Percentiles rank a stretch among this genome's conserved stretches.
phyloP scores from a whole-genome alignment of 768 basidiomycete species.

The Glaciozyma antarctica region DNA sequence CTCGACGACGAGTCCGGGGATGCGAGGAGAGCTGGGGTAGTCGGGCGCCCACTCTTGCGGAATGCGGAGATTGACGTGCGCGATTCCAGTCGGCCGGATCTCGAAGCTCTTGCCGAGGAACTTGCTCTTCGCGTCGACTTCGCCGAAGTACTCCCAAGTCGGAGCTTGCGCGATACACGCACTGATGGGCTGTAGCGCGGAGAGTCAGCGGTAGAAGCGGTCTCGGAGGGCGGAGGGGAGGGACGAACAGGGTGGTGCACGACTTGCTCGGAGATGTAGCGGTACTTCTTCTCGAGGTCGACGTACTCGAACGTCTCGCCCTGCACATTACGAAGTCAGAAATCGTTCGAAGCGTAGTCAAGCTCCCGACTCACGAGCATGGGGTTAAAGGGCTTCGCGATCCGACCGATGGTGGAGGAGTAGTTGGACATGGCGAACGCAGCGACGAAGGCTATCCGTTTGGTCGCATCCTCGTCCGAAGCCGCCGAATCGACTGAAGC shows the following conservation, averaged over 20 bases:
- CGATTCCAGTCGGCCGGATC: slow-evolving; percentile 88
- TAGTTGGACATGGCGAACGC: slow-evolving; percentile 99
- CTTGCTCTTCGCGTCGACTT: slow-evolving; percentile 88
- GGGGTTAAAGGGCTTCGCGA: slow-evolving; percentile 95
- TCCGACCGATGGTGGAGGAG: slow-evolving; percentile 87
- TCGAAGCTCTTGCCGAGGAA: slow-evolving; percentile 96
- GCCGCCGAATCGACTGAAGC: slow-evolving; percentile 62
- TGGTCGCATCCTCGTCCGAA: slow-evolving; percentile 62
- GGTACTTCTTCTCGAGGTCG: slow-evolving; percentile 72
- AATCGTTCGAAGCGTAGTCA: neutral
- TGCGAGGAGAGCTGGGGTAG: slow-evolving; percentile 47
- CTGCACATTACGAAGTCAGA: slow-evolving; percentile 38
- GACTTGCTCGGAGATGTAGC: slow-evolving; percentile 92
- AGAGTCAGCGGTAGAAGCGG: neutral
- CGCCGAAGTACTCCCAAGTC: slow-evolving; percentile 76
- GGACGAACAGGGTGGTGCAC: slow-evolving; percentile 68
- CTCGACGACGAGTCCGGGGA: slow-evolving; percentile 55
- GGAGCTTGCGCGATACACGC: slow-evolving; percentile 92
- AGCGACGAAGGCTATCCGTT: slow-evolving; percentile 80
- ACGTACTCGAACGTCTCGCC: slow-evolving; percentile 94
- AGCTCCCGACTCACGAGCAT: slow-evolving; percentile 57
- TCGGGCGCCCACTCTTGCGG: slow-evolving; percentile 55
- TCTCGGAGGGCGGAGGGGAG: neutral
- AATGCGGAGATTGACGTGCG: slow-evolving; percentile 72
- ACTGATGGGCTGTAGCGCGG: slow-evolving; percentile 55